A percentile compares a stretch with the other conserved stretches of the same genome.
phyloP scores from a whole-genome alignment of 805 yeast genomes.

The Monosporozyma yasuniensis region DNA sequence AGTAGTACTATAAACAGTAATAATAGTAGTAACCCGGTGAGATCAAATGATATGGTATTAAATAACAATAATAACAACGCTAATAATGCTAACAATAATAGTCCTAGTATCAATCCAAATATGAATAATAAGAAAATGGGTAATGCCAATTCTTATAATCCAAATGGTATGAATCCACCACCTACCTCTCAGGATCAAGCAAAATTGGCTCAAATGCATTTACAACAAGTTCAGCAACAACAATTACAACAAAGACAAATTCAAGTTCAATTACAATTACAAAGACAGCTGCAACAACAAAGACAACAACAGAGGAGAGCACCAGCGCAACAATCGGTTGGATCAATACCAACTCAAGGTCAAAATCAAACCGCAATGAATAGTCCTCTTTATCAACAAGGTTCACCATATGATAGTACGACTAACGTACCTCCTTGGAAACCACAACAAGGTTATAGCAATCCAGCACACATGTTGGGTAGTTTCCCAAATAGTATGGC shows the following conservation, averaged over 20 bases:
- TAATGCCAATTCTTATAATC: neutral
- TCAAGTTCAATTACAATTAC: conserved; percentile 1
- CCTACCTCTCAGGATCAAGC: neutral
- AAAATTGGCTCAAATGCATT: neutral
- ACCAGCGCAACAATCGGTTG: neutral
- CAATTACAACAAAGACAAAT: neutral
- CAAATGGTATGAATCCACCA: neutral
- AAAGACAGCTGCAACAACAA: neutral
- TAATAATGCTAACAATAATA: too few relatives aligned
- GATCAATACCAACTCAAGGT: neutral
- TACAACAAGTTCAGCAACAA: conserved; percentile 1
- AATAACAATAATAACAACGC: neutral
- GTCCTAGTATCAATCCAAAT: too few relatives aligned
- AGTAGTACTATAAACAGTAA: neutral
- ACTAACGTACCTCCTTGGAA: neutral
- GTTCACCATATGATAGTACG: neutral
- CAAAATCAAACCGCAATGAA: neutral
- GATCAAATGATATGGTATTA: neutral
- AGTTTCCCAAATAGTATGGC: neutral
- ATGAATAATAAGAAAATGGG: neutral
- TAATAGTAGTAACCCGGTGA: neutral
- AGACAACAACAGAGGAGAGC: neutral
- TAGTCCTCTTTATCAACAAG: conserved; percentile 1
- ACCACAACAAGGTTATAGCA: neutral
- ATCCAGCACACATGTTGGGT: neutral